Evolutionary conservation across 2,329 filamentous ascomycete species (phyloP).

Genomic region (Aspergillus ustus): DNA sequence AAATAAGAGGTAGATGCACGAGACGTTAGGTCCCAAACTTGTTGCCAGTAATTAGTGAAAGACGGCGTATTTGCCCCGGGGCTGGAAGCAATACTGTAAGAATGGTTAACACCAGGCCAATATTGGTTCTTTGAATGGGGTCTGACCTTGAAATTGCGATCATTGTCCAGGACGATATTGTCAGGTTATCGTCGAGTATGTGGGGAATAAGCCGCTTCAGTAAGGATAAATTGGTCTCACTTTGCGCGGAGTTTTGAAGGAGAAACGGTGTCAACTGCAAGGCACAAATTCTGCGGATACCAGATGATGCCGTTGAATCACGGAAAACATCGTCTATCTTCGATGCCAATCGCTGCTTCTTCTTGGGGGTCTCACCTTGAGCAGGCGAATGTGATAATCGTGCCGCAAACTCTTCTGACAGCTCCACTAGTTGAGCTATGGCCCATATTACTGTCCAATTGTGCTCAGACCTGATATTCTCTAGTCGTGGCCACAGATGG

Average conservation of each 20-base stretch:
- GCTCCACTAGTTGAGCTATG: slow-evolving; percentile 47
- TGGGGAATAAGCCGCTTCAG: slow-evolving; percentile 63
- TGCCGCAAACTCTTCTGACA: slow-evolving; percentile 35
- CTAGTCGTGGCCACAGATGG: slow-evolving; percentile 43
- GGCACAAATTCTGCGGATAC: slow-evolving; percentile 50
- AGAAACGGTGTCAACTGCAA: slow-evolving; percentile 62
- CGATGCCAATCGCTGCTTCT: slow-evolving; percentile 44
- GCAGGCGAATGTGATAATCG: slow-evolving; percentile 14
- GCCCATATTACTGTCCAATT: slow-evolving; percentile 47
- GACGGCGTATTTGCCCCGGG: slow-evolving; percentile 42
- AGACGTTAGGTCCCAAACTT: slow-evolving; percentile 74
- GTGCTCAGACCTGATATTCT: slow-evolving; percentile 41
- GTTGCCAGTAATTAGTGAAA: slow-evolving; percentile 65
- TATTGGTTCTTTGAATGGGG: background rate
- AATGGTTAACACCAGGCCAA: slow-evolving; percentile 16
- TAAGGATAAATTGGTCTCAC: slow-evolving; percentile 59
- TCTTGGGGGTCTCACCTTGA: slow-evolving; percentile 30
- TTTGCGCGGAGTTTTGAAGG: slow-evolving; percentile 49
- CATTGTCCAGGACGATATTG: slow-evolving; percentile 79
- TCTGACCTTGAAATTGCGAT: slow-evolving; percentile 77
- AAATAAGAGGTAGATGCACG: slow-evolving; percentile 71
- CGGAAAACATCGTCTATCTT: slow-evolving; percentile 41
- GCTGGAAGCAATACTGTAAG: slow-evolving; percentile 38
- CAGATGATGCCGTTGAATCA: slow-evolving; percentile 42
- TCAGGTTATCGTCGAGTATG: slow-evolving; percentile 71